Evolutionary conservation across 1,284 basidiomycete species (phyloP).

Genomic region (Cryptococcus deneoformans): DNA sequence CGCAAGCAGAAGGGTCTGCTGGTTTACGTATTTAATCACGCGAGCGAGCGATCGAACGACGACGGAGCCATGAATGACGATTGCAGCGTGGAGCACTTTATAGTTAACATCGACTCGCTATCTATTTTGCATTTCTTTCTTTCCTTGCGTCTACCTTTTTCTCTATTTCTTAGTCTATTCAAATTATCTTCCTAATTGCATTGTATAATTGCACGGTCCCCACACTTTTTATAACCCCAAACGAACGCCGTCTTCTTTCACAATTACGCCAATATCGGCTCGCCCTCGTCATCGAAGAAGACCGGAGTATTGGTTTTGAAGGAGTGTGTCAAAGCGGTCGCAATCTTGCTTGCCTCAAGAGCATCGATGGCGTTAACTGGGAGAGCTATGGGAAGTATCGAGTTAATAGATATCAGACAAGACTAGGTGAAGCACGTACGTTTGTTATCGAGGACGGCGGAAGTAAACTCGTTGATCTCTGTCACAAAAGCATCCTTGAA

Average conservation of each 20-base stretch:
- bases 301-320: conserved; percentile 22
- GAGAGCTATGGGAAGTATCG: conserved; percentile 8
- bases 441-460: conserved; percentile 10
- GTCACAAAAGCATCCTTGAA: conserved; percentile 32
- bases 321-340: conserved; percentile 24
- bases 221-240: background rate
- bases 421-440: conserved; percentile 9
- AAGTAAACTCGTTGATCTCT: conserved; percentile 23
- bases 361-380: conserved; percentile 25
- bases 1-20: too few relatives aligned
- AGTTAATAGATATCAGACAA: background rate
- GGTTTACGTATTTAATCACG: too few relatives aligned
- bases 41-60: too few relatives aligned
- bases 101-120: too few relatives aligned
- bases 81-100: too few relatives aligned
- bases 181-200: too few relatives aligned
- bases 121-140: too few relatives aligned
- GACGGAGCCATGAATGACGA: too few relatives aligned
- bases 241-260: background rate
- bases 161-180: too few relatives aligned
- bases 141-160: too few relatives aligned
- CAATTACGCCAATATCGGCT: conserved; percentile 18
- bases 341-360: conserved; percentile 29
- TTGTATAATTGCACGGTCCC: background rate
- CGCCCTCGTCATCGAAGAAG: conserved; percentile 26